A percentile compares a stretch with the other conserved stretches of the same genome.
These are phyloP conservation scores for Euphorbia tirucalli DNA, from an alignment of 345 rosid genomes.

Conservation along the genomic window DNA sequence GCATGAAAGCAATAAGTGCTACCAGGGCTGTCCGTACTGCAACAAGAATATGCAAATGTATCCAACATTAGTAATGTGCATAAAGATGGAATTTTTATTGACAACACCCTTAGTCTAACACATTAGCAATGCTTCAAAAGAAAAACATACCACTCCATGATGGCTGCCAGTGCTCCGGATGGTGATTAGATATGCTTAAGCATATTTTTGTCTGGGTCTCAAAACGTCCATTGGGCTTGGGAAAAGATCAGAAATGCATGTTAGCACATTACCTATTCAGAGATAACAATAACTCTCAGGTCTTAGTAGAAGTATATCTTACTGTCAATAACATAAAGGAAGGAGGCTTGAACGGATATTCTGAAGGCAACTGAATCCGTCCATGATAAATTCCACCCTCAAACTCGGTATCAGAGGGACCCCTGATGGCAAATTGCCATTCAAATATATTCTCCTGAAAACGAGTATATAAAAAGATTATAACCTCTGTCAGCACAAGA, in stretches of 20 bases:
- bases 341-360: slow-evolving; percentile 98
- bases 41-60: slow-evolving; percentile 18
- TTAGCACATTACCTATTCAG: slow-evolving; percentile 15
- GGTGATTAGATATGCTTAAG: slow-evolving; percentile 93
- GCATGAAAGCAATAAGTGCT: slow-evolving; percentile 96
- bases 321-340: slow-evolving; percentile 88
- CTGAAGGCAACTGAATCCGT: slow-evolving; percentile 89
- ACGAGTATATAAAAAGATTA: neutral
- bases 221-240: slow-evolving; percentile 93
- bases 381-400: slow-evolving; percentile 99
- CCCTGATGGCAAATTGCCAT: slow-evolving; percentile 97
- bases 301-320: slow-evolving; percentile 18
- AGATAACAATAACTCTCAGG: neutral
- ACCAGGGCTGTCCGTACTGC: slow-evolving; percentile 93
- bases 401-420: slow-evolving; percentile 78
- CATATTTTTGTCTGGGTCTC: slow-evolving; percentile 94
- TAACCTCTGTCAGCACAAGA: neutral
- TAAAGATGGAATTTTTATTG: neutral
- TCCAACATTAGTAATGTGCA: slow-evolving; percentile 13
- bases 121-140: too few species aligned
- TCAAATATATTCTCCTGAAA: slow-evolving; percentile 91
- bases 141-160: slow-evolving; percentile 87
- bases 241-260: slow-evolving; percentile 2
- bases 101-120: too few species aligned
- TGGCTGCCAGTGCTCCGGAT: slow-evolving; percentile 99